Base-by-base conservation (phyloP, 2,329 filamentous ascomycete genomes). In the Aspergillus ustus region DNA sequence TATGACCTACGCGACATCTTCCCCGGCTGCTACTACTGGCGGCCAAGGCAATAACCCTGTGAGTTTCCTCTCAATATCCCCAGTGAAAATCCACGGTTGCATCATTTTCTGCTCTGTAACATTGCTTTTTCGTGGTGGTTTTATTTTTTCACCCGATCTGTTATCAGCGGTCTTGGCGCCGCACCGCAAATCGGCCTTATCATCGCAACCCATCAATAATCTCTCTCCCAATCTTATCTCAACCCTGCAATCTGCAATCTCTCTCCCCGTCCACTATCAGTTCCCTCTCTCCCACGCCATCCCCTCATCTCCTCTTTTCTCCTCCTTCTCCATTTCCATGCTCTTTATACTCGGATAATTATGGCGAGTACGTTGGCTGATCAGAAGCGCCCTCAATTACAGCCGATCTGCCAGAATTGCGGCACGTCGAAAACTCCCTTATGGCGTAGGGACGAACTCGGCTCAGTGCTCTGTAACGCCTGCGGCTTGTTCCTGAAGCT, bases 341-440 rank as follows among this genome's bases (percentile, higher is more conserved):
- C 44, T 50, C 57, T 51, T 43, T 62, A 43, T 56, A 57, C 54
- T 45, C 13, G 13, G 49, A 55, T 13, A 60, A 73, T 59, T 45
- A 82, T 82, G 80, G 78, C 80, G 66, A 78, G 78, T 48, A 78
- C 78, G 53, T 73, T 79, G 69, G 72, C 82, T 84, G 78, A 84
- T 73, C 77, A 78, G 62, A 78, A 77, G 69, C 75, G 85, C 68
- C 78, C 87, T 78, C 84, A 87, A 82, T 84, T 88, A 82, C 90
- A 98, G 93, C 93, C 94, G 67, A 91, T 93, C 69, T 99, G 95
- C 79, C 92, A 96, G 78, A 99, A 99, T 78, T 99, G 95, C 81
- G 87, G 88, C 67, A 99, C 95, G 49, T 96, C 92, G 46, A 98
- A 93, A 56, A 99, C 95, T 50, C 95, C 95, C 46, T 83, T 99